Percentiles rank a stretch among this genome's conserved stretches.
Conservation (phyloP, 345 rosid genomes). For the Eucalyptus marginata region DNA sequence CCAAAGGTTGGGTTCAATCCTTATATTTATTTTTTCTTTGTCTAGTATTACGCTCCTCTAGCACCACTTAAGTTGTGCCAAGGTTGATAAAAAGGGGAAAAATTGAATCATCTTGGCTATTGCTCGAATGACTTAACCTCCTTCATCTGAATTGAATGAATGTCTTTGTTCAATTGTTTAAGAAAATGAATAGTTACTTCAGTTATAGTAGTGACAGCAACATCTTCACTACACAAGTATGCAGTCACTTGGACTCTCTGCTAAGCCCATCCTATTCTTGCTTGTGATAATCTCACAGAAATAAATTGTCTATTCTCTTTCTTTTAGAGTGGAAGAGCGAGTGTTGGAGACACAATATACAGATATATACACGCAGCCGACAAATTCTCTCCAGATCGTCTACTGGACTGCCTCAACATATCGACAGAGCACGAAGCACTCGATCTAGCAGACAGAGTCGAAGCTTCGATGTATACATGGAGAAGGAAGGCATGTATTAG, state of each 20-base stretch:
- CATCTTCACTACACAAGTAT: neutral
- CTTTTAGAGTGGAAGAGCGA: neutral
- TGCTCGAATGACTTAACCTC: neutral
- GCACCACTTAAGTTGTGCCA: neutral
- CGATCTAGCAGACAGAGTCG: constrained; percentile 2
- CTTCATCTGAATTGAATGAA: neutral
- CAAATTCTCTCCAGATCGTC: neutral
- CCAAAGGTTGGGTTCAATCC: constrained; percentile 30
- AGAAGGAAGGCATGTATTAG: neutral
- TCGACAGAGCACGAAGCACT: constrained; percentile 3
- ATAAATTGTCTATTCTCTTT: neutral
- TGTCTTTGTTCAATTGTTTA: neutral
- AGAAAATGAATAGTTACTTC: neutral
- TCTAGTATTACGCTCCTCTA: neutral
- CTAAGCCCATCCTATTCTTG: neutral
- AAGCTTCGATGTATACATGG: constrained; percentile 7
- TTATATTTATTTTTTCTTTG: neutral
- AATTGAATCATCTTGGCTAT: neutral
- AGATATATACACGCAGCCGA: neutral
- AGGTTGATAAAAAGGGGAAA: neutral
- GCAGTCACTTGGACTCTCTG: neutral
- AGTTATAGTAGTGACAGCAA: neutral
- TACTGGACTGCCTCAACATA: neutral
- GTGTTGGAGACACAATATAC: neutral
- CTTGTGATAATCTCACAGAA: neutral